A percentile compares a stretch with the other conserved stretches of the same genome.
Evolutionary conservation across 768 basidiomycete genomes (phyloP).

Genomic region (Suillus discolor): DNA sequence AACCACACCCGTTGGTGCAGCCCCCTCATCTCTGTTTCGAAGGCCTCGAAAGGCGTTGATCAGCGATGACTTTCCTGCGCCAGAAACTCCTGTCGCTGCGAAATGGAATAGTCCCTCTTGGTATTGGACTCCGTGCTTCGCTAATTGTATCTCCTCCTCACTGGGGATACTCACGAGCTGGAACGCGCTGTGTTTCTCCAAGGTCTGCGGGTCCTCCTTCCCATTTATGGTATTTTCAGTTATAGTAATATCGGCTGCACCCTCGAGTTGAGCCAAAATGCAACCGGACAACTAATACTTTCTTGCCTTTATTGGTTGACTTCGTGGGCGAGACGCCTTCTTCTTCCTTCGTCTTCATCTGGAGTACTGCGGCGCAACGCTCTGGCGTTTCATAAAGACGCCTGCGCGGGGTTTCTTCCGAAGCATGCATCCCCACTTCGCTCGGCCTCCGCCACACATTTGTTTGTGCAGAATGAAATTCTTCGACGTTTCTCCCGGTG

Average conservation of each 20-base stretch:
- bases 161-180: conserved; percentile 21
- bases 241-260: neutral
- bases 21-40: conserved; percentile 19
- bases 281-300: neutral
- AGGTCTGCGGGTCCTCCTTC: neutral
- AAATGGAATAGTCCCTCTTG: conserved; percentile 28
- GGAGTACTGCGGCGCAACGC: neutral
- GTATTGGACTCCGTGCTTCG: conserved; percentile 13
- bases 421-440: neutral
- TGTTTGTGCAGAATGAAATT: neutral
- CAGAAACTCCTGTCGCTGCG: conserved; percentile 29
- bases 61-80: conserved; percentile 34
- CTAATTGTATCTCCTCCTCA: conserved; percentile 15
- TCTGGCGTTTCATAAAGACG: conserved; percentile 2
- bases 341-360: neutral
- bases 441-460: neutral
- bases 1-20: conserved; percentile 28
- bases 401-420: neutral
- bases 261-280: neutral
- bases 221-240: neutral
- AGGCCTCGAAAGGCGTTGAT: conserved; percentile 34
- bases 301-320: neutral
- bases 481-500: neutral
- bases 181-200: conserved; percentile 7
- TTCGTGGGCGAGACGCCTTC: no score